Evolutionary conservation across 192 early-diverging fungal species (phyloP), one percentile per base, ranked within the genome.

Genomic region (Chytriomyces confervae): DNA sequence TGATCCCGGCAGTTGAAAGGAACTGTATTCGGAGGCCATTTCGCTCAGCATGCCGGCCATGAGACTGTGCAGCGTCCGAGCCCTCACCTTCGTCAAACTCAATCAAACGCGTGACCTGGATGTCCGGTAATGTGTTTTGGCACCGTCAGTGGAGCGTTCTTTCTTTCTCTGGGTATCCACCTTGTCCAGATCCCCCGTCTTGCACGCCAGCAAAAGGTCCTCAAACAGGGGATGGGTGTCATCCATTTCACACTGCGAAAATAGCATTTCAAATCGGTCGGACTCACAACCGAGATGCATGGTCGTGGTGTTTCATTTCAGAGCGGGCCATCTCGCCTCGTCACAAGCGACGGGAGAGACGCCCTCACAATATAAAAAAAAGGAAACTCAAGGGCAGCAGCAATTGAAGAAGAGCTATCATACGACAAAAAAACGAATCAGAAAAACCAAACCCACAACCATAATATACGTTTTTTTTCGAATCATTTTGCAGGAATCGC

Each of bases 1-100:
- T 69, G 46, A 69, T 89, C 87, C 10, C 82, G 81, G 7, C 49
- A 10, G 76, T 89, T 89, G 50, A 89, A 77, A 18, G 83, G 83
- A 5, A 82, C 85, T 76, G 76, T 63, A 73, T 70, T 51, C 70
- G 50, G 61, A n/a, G 44, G 11, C 6, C 3, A 36, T 36, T 36
- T 36, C 36, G 36, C 36, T 36, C 36, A 36, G n/a, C 66, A 11
- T 70, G 49, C 24, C 43, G 48, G 47, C 5, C 6, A 16, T 11
- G 50, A 70, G 48, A 85, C 11, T 4, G 11, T 3, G 61, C 13
- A 27, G 24, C 24, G 24, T 27, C 36, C 36, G 36, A 36, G 68
- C 43, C 79, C 61, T 27, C 84, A 80, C 23, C 79, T 62, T 66
- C 45, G 20, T 82, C 80, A 11, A 68, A 62, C 23, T 82, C 77